Percentiles rank a stretch among this genome's conserved stretches.
Conservation (phyloP, 495 filamentous ascomycete genomes). For the Daldinia vernicosa region DNA sequence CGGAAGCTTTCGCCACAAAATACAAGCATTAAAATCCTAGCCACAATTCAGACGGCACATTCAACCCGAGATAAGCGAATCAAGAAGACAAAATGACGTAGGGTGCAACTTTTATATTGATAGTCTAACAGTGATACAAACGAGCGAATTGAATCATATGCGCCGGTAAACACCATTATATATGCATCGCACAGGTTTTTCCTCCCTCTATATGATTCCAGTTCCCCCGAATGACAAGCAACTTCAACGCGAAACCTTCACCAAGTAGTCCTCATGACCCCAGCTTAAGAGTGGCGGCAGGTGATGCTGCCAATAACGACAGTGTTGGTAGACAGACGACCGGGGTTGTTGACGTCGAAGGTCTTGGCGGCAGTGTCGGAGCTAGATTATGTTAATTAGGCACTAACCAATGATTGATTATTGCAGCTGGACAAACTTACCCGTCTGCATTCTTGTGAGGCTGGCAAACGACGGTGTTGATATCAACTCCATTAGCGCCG, state of each 20-base stretch:
- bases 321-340: slow-evolving; percentile 36
- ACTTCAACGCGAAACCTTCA: slow-evolving; percentile 2
- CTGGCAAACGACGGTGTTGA: slow-evolving; percentile 17
- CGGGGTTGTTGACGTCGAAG: slow-evolving; percentile 17
- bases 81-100: neutral
- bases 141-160: neutral
- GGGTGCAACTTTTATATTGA: neutral
- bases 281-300: slow-evolving; percentile 18
- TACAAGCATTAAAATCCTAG: neutral
- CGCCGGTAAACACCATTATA: neutral
- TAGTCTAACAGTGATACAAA: neutral
- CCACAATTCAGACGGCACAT: neutral
- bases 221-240: neutral
- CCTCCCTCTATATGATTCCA: neutral
- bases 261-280: slow-evolving; percentile 2
- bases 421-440: slow-evolving; percentile 5
- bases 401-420: neutral
- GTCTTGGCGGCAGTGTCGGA: slow-evolving; percentile 7
- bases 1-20: neutral
- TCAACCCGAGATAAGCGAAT: neutral
- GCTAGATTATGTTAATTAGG: slow-evolving; percentile 7
- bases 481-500: neutral
- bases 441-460: slow-evolving; percentile 10
- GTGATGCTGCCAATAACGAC: slow-evolving; percentile 34
- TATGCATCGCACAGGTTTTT: neutral